phyloP scores from a whole-genome alignment of 2,329 filamentous ascomycete genomes.

The Aspergillus pseudoviridinutans region DNA sequence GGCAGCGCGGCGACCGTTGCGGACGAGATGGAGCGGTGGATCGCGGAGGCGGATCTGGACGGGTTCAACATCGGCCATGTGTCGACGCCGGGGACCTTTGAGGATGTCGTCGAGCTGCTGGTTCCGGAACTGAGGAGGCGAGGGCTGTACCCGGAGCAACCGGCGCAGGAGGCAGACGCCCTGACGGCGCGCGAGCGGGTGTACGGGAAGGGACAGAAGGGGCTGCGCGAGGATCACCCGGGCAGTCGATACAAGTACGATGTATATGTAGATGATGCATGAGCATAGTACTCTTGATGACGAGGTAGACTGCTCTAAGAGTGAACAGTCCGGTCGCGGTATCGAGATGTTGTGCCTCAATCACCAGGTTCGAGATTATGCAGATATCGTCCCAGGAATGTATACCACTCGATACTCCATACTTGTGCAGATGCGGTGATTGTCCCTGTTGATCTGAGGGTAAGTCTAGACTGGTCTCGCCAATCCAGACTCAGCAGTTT shows the following conservation, averaged over 20 bases:
- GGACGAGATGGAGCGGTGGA: slow-evolving; percentile 47
- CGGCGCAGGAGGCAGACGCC: slow-evolving; percentile 15
- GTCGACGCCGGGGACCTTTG: slow-evolving; percentile 50
- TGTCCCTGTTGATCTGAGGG: not conserved
- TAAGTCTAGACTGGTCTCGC: not conserved
- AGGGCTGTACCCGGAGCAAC: slow-evolving; percentile 39
- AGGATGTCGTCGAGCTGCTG: slow-evolving; percentile 49
- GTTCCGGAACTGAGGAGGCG: slow-evolving; percentile 46
- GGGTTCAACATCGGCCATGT: slow-evolving; percentile 46
- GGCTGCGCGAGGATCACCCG: slow-evolving; percentile 55
- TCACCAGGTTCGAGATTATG: not conserved
- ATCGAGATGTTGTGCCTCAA: no score
- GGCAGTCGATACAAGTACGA: slow-evolving; percentile 60
- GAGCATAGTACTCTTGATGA: not conserved
- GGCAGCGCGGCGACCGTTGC: slow-evolving; percentile 46
- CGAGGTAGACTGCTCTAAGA: no score
- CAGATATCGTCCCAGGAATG: not conserved
- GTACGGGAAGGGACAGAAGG: slow-evolving; percentile 57
- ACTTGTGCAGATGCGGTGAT: not conserved
- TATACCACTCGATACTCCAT: not conserved
- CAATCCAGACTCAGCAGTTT: not conserved
- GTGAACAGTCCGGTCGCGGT: no score
- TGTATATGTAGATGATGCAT: slow-evolving; percentile 53
- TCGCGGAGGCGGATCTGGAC: slow-evolving; percentile 42
- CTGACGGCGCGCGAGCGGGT: slow-evolving; percentile 58